Base-by-base conservation (phyloP, 108 stramenopile genomes). In the Poteriospumella lacustris region DNA sequence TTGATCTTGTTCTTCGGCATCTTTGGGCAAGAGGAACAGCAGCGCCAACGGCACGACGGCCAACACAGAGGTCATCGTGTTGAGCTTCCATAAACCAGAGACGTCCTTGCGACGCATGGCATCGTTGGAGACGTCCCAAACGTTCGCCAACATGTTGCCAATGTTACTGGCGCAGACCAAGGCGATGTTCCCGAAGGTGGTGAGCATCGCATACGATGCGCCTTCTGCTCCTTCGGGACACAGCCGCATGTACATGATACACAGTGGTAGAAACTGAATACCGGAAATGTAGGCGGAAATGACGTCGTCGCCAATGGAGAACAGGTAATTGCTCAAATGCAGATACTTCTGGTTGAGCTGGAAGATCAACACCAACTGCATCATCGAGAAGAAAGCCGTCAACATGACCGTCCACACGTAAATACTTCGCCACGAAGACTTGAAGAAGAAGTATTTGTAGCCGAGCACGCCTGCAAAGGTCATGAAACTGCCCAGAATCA, bases 221-320 rank as follows among this genome's bases (percentile, higher is more conserved):
- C 85, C 87, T 58, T 88, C 87, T 0, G 83, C 59, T 3, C 87
- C 87, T 2, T 59, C 82, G 42, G 87, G 87, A 73, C 85, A 86
- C 44, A 88, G 69, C 36, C 68, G 58, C 81, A 87, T 73, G 76
- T 86, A 87, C 87, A 88, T 86, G 78, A 86, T 86, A 70, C 85
- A 86, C 40, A 88, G 43, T 19, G 87, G 87, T 26, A 88, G 59
- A 70, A 86, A 88, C 75, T 87, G 85, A 34, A 87, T 79, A 24
- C 85, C 86, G 3, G 34, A 82, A 36, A 87, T 79, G 58, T 83
- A 87, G 12, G 78, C 78, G 33, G 76, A 68, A 43, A 87, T 81
- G 56, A 83, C 86, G 78, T 85, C 85, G 59, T 87, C 86, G 44
- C 75, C 75, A 3, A 58, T 24, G 38, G 64, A 59, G 77, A 78